phyloP scores from a whole-genome alignment of 805 yeast species.

The Ogataea naganishii region DNA sequence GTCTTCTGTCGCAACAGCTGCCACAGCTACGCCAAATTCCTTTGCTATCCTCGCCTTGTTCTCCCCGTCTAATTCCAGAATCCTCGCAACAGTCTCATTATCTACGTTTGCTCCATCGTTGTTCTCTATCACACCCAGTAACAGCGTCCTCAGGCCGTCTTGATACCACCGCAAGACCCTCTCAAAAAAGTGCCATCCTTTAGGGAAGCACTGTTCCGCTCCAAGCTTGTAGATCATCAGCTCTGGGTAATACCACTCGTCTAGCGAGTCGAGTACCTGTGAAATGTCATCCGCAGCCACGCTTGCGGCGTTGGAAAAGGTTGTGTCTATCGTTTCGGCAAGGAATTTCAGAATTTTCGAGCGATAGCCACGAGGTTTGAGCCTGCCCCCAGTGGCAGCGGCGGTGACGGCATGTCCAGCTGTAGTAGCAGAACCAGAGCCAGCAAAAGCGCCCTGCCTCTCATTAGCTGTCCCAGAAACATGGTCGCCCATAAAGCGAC shows the following conservation, averaged over 20 bases:
- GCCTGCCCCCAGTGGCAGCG: too few relatives aligned
- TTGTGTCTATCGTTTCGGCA: conserved; percentile 51
- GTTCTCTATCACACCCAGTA: conserved; percentile 52
- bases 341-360: conserved; percentile 51
- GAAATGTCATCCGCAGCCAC: conserved; percentile 37
- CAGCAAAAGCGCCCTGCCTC: too few relatives aligned
- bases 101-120: conserved; percentile 50
- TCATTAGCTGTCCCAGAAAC: conserved; percentile 7
- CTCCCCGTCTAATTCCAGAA: conserved; percentile 70
- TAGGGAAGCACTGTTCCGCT: conserved; percentile 54
- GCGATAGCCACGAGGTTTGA: conserved; percentile 58
- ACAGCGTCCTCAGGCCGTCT: conserved; percentile 49
- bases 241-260: conserved; percentile 76
- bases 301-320: conserved; percentile 58
- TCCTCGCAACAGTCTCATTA: conserved; percentile 61
- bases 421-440: too few relatives aligned
- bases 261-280: conserved; percentile 58
- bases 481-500: too few relatives aligned
- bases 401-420: too few relatives aligned
- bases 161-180: conserved; percentile 61
- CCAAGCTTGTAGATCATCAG: conserved; percentile 55
- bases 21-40: conserved; percentile 41
- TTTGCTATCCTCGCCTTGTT: conserved; percentile 46
- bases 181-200: conserved; percentile 62
- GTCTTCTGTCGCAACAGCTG: conserved; percentile 30